phyloP scores from a whole-genome alignment of 306 rosid genomes.

The Casuarina glauca region DNA sequence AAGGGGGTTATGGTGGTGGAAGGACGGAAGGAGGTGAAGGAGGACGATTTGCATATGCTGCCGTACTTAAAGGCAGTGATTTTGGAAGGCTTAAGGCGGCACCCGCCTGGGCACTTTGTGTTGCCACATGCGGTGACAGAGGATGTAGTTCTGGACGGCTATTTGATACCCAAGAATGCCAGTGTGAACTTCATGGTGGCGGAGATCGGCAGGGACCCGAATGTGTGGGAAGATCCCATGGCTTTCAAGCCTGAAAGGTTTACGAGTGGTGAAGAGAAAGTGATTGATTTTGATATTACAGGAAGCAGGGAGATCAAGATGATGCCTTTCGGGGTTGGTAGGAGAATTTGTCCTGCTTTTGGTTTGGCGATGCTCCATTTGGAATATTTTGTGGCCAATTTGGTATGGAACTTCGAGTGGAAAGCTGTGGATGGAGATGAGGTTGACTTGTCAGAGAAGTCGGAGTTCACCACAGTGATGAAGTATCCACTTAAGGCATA shows the following conservation, averaged over 20 bases:
- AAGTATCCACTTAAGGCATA: constrained; percentile 25
- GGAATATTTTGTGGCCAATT: constrained; percentile 17
- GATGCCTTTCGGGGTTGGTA: constrained; percentile 15
- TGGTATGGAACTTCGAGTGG: constrained; percentile 23
- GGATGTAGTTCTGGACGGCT: constrained; percentile 23
- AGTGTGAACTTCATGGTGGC: constrained; percentile 46
- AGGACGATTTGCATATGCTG: too few relatives aligned
- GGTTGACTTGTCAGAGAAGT: constrained; percentile 34
- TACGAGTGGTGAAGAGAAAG: not conserved
- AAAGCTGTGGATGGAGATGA: constrained; percentile 10
- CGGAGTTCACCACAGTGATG: constrained; percentile 29
- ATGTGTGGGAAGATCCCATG: constrained; percentile 50
- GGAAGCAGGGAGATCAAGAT: constrained; percentile 1
- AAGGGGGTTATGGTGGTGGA: too few relatives aligned
- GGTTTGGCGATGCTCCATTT: constrained; percentile 4
- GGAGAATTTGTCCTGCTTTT: constrained; percentile 11
- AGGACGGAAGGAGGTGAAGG: too few relatives aligned
- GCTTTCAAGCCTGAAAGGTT: constrained; percentile 48
- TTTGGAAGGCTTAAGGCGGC: too few relatives aligned
- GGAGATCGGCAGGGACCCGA: constrained; percentile 42
- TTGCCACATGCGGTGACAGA: too few relatives aligned
- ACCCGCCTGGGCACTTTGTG: too few relatives aligned
- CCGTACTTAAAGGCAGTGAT: too few relatives aligned
- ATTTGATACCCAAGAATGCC: constrained; percentile 36
- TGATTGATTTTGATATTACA: constrained; percentile 14